A percentile compares a stretch with the other conserved stretches of the same genome.
Evolutionary conservation across 805 yeast species (phyloP).

Genomic region (Starmerella etchellsii): DNA sequence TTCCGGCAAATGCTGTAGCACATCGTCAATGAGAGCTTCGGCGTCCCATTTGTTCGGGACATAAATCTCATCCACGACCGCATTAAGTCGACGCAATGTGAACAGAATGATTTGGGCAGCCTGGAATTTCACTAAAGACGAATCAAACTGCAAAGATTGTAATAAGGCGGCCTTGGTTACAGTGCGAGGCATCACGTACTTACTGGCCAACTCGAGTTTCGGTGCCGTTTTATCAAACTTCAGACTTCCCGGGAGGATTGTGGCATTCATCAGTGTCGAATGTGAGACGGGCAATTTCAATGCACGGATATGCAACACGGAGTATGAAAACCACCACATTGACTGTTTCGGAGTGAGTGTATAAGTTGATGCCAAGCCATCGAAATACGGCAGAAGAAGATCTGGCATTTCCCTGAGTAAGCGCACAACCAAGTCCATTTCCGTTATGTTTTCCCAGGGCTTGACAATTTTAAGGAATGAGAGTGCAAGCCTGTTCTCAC

Average conservation of each 20-base stretch:
- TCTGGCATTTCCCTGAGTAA: conserved; percentile 51
- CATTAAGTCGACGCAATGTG: conserved; percentile 41
- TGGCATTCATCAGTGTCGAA: not conserved
- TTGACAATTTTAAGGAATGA: conserved; percentile 51
- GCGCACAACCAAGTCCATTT: conserved; percentile 40
- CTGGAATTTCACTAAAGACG: conserved; percentile 46
- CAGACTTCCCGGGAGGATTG: not conserved
- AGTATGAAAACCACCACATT: conserved; percentile 72
- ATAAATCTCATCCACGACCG: conserved; percentile 29
- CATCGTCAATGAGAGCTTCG: conserved; percentile 20
- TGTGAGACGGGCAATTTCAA: conserved; percentile 27
- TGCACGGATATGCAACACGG: conserved; percentile 46
- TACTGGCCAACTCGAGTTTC: conserved; percentile 10
- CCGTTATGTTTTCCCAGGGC: conserved; percentile 68
- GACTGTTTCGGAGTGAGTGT: conserved; percentile 67
- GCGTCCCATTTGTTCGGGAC: conserved; percentile 33
- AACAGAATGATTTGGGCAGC: conserved; percentile 47
- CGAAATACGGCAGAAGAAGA: conserved; percentile 52
- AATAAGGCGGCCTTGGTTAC: conserved; percentile 44
- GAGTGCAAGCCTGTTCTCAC: conserved; percentile 55
- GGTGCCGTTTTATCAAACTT: not conserved
- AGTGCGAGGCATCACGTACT: conserved; percentile 47
- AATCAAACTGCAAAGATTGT: conserved; percentile 41
- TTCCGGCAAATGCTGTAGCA: conserved; percentile 29
- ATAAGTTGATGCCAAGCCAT: conserved; percentile 16